These are phyloP conservation scores for Leishmania major DNA, from an alignment of 208 protist genomes.

Conservation along the genomic window DNA sequence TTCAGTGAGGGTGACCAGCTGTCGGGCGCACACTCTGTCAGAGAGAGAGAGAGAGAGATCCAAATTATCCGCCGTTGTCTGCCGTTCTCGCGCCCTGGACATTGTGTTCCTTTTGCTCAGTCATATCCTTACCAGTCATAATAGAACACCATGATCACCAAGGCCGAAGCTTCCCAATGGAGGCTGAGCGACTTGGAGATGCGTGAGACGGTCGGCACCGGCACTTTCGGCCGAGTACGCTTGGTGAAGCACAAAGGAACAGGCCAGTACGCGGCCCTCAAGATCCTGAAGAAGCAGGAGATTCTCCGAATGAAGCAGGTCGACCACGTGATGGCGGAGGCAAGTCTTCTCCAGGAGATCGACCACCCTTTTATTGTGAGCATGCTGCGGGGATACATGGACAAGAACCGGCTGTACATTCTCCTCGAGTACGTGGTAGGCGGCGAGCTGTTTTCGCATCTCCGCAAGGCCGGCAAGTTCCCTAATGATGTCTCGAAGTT, in stretches of 20 bases:
- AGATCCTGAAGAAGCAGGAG: conserved; percentile 92
- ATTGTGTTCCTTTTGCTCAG: neutral
- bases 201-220: conserved; percentile 91
- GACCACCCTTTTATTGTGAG: conserved; percentile 96
- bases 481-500: conserved; percentile 93
- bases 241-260: conserved; percentile 88
- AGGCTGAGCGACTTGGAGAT: conserved; percentile 91
- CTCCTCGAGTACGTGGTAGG: conserved; percentile 95
- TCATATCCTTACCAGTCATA: neutral
- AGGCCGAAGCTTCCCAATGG: conserved; percentile 71
- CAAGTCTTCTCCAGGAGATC: conserved; percentile 92
- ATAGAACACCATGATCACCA: conserved; percentile 48
- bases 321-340: conserved; percentile 94
- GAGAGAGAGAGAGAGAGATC: neutral
- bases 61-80: neutral
- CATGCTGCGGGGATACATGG: conserved; percentile 96
- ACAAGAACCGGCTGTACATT: conserved; percentile 92
- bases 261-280: conserved; percentile 86
- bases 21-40: neutral
- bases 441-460: conserved; percentile 91
- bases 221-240: conserved; percentile 95
- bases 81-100: neutral
- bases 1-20: conserved; percentile 1
- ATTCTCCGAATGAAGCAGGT: conserved; percentile 92
- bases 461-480: conserved; percentile 92